These are phyloP conservation scores for Salix viminalis DNA, from an alignment of 345 rosid species.

Conservation along the genomic window DNA sequence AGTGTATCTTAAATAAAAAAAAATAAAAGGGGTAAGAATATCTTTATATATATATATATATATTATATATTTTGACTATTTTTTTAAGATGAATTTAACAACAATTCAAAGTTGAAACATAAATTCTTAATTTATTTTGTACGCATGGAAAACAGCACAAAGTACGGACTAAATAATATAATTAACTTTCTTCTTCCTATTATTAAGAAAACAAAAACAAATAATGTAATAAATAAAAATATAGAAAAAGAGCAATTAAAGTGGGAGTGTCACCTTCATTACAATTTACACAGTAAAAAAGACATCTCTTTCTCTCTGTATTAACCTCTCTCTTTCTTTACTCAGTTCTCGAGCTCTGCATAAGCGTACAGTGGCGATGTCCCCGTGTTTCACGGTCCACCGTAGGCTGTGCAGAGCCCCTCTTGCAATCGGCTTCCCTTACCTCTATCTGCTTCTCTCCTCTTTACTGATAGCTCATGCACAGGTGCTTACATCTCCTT, in stretches of 20 bases:
- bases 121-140: too few relatives aligned
- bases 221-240: background rate
- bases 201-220: constrained; percentile 5
- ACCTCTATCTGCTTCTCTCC: constrained; percentile 34
- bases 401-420: constrained; percentile 47
- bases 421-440: constrained; percentile 20
- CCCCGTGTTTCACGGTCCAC: constrained; percentile 40
- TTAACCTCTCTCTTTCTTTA: constrained; percentile 6
- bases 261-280: constrained; percentile 21
- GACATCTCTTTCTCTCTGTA: constrained; percentile 13
- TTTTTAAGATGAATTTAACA: too few relatives aligned
- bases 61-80: too few relatives aligned
- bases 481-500: constrained; percentile 40
- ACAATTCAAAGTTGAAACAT: too few relatives aligned
- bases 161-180: too few relatives aligned
- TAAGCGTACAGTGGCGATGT: constrained; percentile 37
- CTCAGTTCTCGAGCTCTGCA: constrained; percentile 41
- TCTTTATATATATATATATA: too few relatives aligned
- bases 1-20: too few relatives aligned
- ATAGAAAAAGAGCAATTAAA: background rate
- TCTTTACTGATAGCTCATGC: constrained; percentile 21
- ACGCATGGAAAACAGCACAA: too few relatives aligned
- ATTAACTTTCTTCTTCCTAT: background rate
- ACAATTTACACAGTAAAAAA: background rate
- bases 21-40: too few relatives aligned